These are phyloP conservation scores for Aspergillus neoniger DNA, from an alignment of 2,329 filamentous ascomycete genomes.

Conservation along the genomic window DNA sequence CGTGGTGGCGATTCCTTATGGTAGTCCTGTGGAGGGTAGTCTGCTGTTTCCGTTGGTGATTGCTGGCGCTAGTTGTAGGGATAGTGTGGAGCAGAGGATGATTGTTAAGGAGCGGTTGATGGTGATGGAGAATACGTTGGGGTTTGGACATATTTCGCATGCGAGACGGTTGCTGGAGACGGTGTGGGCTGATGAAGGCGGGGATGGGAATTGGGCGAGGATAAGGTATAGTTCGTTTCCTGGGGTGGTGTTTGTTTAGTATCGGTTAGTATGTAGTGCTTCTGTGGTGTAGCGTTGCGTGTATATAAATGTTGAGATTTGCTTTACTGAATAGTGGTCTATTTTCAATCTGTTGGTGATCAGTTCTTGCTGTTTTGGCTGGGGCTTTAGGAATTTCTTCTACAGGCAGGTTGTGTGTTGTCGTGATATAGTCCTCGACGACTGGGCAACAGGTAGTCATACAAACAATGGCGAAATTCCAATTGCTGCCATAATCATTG, in stretches of 20 bases:
- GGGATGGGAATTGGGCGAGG: conserved; percentile 32
- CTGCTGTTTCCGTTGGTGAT: conserved; percentile 48
- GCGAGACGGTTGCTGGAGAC: conserved; percentile 44
- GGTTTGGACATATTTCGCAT: conserved; percentile 48
- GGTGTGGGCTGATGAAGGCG: conserved; percentile 37
- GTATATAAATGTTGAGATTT: too few relatives aligned
- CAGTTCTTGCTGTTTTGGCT: too few relatives aligned
- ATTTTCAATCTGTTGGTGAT: too few relatives aligned
- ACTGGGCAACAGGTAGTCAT: too few relatives aligned
- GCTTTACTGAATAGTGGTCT: too few relatives aligned
- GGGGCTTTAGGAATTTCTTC: too few relatives aligned
- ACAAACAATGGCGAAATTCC: too few relatives aligned
- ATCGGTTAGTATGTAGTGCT: too few relatives aligned
- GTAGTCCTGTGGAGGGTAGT: conserved; percentile 45
- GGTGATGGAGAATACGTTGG: conserved; percentile 49
- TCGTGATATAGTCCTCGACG: too few relatives aligned
- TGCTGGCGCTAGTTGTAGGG: conserved; percentile 42
- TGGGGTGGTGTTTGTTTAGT: conserved; percentile 29
- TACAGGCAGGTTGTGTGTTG: too few relatives aligned
- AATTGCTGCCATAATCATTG: too few relatives aligned
- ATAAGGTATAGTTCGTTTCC: conserved; percentile 32
- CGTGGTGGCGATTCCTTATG: conserved; percentile 45
- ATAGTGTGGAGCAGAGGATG: conserved; percentile 38
- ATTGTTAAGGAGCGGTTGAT: conserved; percentile 45
- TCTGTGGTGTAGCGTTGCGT: too few relatives aligned